phyloP scores from a whole-genome alignment of 2,329 filamentous ascomycete genomes.

The Chalaropsis ovoidea region DNA sequence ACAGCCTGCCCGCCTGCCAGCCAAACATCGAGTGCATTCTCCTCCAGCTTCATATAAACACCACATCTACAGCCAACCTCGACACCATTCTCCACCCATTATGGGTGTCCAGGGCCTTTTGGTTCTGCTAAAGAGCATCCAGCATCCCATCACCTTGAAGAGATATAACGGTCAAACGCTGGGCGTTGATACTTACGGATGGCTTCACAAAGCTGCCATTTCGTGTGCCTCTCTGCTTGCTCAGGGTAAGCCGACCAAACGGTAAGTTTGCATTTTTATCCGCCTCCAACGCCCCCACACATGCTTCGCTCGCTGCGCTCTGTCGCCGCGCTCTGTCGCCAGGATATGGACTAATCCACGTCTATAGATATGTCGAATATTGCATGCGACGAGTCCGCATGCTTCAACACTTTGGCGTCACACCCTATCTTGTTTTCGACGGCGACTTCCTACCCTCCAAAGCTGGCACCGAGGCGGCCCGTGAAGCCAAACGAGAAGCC shows the following conservation, averaged over 20 bases:
- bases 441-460: conserved; percentile 94
- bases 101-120: conserved; percentile 44
- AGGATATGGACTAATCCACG: conserved; percentile 15
- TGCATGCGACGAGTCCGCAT: conserved; percentile 85
- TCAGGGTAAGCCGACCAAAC: conserved; percentile 74
- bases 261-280: conserved; percentile 52
- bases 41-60: neutral
- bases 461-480: conserved; percentile 68
- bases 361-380: conserved; percentile 70
- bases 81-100: conserved; percentile 6
- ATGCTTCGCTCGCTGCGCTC: too few species aligned
- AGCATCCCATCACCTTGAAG: conserved; percentile 75
- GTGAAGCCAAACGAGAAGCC: conserved; percentile 64
- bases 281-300: too few species aligned
- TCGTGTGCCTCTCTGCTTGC: conserved; percentile 86
- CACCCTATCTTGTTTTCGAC: conserved; percentile 92
- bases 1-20: too few species aligned
- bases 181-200: conserved; percentile 95
- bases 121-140: conserved; percentile 89
- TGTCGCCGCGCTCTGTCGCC: too few species aligned
- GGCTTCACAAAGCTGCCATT: conserved; percentile 89
- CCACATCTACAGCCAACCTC: neutral
- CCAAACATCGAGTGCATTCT: neutral
- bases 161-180: conserved; percentile 80
- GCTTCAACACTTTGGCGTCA: conserved; percentile 86